Evolutionary conservation across 371 early-diverging fungal species (phyloP).

Genomic region (Batrachochytrium dendrobatidis): DNA sequence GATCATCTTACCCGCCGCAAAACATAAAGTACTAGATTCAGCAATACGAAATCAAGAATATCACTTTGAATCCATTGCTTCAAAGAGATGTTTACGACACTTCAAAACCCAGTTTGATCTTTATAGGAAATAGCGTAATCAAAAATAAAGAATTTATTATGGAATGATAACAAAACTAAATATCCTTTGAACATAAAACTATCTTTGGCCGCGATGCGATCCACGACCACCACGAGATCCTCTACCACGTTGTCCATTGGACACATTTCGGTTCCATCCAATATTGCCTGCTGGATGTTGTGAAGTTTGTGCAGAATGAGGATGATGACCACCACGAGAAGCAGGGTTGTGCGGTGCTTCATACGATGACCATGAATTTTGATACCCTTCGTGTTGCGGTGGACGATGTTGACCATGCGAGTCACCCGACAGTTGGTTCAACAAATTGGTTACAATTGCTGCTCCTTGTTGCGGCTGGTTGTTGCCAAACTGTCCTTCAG

Average conservation of each 20-base stretch:
- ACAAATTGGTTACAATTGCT: background rate
- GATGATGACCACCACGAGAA: too few relatives aligned
- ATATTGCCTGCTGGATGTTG: background rate
- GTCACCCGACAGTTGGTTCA: background rate
- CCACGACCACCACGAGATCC: conserved; percentile 1
- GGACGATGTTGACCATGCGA: background rate
- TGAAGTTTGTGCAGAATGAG: too few relatives aligned
- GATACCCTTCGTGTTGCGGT: too few relatives aligned
- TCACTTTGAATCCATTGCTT: background rate
- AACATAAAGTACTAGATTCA: conserved; percentile 12
- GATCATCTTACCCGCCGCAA: conserved; percentile 50
- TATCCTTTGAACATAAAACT: too few relatives aligned
- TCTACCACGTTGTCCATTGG: background rate
- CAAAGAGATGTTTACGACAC: too few relatives aligned
- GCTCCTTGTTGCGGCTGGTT: background rate
- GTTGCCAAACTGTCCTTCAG: too few relatives aligned
- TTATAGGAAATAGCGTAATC: too few relatives aligned
- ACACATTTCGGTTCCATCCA: conserved; percentile 1
- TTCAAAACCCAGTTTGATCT: background rate
- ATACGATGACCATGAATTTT: too few relatives aligned
- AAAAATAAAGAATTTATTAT: too few relatives aligned
- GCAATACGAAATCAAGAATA: background rate
- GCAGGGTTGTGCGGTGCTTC: too few relatives aligned
- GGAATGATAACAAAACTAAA: too few relatives aligned
- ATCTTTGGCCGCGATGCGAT: background rate